These are phyloP conservation scores for Kregervanrija delftensis DNA, from an alignment of 805 yeast species.

Conservation along the genomic window DNA sequence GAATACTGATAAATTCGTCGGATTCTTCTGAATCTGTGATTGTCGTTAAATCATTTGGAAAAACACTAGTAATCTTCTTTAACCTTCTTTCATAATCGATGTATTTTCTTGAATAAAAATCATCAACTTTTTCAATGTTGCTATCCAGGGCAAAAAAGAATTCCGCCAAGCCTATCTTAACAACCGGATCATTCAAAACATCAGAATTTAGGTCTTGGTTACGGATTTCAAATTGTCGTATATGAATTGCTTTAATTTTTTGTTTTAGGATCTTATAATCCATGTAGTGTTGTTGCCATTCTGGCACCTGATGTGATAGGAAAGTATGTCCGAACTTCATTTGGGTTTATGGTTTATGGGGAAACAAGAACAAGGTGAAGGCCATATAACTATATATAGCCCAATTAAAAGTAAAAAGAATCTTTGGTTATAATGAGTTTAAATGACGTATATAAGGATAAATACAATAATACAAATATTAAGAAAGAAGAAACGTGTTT, in stretches of 20 bases:
- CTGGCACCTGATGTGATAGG: conserved; percentile 84
- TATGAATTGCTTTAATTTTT: conserved; percentile 59
- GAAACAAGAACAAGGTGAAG: too few relatives aligned
- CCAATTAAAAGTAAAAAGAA: background rate
- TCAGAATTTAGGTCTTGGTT: conserved; percentile 21
- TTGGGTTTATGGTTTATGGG: too few relatives aligned
- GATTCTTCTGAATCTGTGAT: conserved; percentile 43
- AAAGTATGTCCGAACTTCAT: conserved; percentile 84
- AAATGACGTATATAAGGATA: background rate
- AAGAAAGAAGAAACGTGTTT: too few relatives aligned
- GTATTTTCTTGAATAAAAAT: conserved; percentile 66
- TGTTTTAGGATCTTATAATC: conserved; percentile 82
- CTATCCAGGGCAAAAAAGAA: conserved; percentile 77
- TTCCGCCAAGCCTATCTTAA: conserved; percentile 44
- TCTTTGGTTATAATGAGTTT: background rate
- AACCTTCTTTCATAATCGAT: conserved; percentile 70
- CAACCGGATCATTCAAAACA: conserved; percentile 33
- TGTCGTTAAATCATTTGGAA: conserved; percentile 15
- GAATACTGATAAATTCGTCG: conserved; percentile 57
- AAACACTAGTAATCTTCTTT: conserved; percentile 36
- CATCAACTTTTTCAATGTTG: conserved; percentile 75
- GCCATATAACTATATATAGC: background rate
- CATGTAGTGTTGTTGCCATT: conserved; percentile 80
- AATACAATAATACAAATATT: background rate
- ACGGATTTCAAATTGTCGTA: conserved; percentile 31